Percentiles rank a stretch among this genome's conserved stretches.
phyloP scores from a whole-genome alignment of 176 grass and related monocot genomes.

The Thinopyrum elongatum region DNA sequence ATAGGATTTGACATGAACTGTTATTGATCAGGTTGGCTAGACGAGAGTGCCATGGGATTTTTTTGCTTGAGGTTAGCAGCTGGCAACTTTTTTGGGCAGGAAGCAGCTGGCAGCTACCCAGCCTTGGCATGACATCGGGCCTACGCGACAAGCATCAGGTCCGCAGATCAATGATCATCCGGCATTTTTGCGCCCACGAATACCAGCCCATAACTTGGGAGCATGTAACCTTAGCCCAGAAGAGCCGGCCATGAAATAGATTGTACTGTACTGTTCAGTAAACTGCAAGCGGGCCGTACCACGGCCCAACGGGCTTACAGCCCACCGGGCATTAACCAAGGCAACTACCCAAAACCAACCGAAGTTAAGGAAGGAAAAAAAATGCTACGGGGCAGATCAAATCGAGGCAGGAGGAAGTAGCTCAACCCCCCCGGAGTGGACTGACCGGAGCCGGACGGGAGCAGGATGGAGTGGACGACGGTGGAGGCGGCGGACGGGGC shows the following conservation, averaged over 20 bases:
- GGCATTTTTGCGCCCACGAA: too few relatives aligned
- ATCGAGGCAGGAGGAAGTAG: conserved; percentile 18
- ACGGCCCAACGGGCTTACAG: background rate
- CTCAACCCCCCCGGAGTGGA: conserved; percentile 16
- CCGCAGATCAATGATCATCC: too few relatives aligned
- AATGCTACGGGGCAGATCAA: conserved; percentile 7
- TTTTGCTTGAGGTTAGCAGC: background rate
- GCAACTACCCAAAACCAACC: background rate
- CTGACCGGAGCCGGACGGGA: conserved; percentile 12
- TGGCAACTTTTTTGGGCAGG: background rate
- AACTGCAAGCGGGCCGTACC: background rate
- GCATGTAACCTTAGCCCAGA: too few relatives aligned
- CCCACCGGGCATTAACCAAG: too few relatives aligned
- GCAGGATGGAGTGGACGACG: conserved; percentile 56
- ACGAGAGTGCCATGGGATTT: background rate
- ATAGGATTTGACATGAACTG: too few relatives aligned
- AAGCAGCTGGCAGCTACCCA: too few relatives aligned
- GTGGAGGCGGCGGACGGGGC: conserved; percentile 82
- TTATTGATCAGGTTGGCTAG: too few relatives aligned
- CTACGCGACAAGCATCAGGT: background rate
- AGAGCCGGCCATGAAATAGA: background rate
- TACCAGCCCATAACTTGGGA: too few relatives aligned
- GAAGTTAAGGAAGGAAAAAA: background rate
- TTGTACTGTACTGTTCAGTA: background rate
- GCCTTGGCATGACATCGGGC: background rate